Percentiles rank a stretch among this genome's conserved stretches.
Evolutionary conservation across 139 green algal species (phyloP).

Genomic region (Dunaliella sp.): DNA sequence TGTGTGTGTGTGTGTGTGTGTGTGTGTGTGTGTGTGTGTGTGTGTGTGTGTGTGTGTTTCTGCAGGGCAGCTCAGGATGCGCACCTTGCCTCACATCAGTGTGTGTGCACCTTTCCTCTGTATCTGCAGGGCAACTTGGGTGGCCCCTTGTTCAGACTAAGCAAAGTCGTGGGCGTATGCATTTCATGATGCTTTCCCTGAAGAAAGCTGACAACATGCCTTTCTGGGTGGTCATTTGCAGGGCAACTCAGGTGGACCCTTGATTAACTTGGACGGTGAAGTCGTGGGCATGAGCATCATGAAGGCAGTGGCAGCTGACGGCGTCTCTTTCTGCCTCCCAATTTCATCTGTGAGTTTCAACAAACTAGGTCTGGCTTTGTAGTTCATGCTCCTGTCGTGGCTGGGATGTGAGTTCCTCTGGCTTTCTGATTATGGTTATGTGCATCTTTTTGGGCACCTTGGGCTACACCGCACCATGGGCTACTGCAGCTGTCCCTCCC

Average conservation of each 20-base stretch:
- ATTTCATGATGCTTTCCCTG: not conserved
- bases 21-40: slow-evolving; percentile 44
- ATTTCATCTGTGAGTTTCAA: slow-evolving; percentile 57
- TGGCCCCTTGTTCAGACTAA: slow-evolving; percentile 73
- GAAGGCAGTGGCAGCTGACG: slow-evolving; percentile 68
- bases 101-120: too few relatives aligned
- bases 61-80: slow-evolving; percentile 77
- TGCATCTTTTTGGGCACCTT: not conserved
- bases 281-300: slow-evolving; percentile 63
- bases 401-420: not conserved
- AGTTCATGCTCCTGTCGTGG: not conserved
- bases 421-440: not conserved
- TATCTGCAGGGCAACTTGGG: slow-evolving; percentile 24
- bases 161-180: slow-evolving; percentile 67
- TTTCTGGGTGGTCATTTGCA: not conserved
- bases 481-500: not conserved
- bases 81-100: too few relatives aligned
- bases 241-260: slow-evolving; percentile 42
- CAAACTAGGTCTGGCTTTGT: not conserved
- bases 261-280: slow-evolving; percentile 73
- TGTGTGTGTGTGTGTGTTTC: slow-evolving; percentile 67
- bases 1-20: not conserved
- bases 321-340: slow-evolving; percentile 77
- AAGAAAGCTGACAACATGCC: not conserved
- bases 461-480: not conserved